phyloP scores from a whole-genome alignment of 371 early-diverging fungal genomes.

The Mucor circinelloides region DNA sequence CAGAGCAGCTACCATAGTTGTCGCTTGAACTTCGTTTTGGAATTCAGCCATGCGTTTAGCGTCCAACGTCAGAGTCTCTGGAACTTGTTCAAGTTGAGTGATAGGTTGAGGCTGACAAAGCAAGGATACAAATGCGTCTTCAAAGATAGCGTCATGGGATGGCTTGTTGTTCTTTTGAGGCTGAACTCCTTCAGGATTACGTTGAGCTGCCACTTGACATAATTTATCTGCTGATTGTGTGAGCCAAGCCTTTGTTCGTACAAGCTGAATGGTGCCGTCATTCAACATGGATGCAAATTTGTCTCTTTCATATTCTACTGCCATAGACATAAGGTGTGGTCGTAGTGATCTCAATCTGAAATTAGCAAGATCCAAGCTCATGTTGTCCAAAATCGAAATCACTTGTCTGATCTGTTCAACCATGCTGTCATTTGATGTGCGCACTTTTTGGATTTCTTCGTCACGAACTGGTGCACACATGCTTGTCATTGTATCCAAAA shows the following conservation, averaged over 20 bases:
- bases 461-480: conserved; percentile 83
- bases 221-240: conserved; percentile 34
- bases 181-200: conserved; percentile 67
- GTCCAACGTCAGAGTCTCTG: conserved; percentile 77
- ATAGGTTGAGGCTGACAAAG: conserved; percentile 40
- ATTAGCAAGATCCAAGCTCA: conserved; percentile 80
- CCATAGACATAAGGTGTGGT: conserved; percentile 64
- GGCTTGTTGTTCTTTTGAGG: conserved; percentile 43
- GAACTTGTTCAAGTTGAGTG: conserved; percentile 31
- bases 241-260: conserved; percentile 63
- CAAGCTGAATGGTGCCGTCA: conserved; percentile 45
- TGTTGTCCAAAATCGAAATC: conserved; percentile 57
- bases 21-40: conserved; percentile 70
- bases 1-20: conserved; percentile 69
- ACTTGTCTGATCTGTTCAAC: conserved; percentile 10
- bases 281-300: conserved; percentile 62
- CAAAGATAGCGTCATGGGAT: conserved; percentile 42
- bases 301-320: conserved; percentile 69
- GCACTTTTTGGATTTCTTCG: conserved; percentile 50
- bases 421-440: not conserved
- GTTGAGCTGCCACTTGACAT: conserved; percentile 43
- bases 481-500: conserved; percentile 58
- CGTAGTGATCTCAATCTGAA: conserved; percentile 64
- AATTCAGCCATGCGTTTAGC: conserved; percentile 57
- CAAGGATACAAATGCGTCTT: conserved; percentile 66